Percentiles rank a stretch among this genome's conserved stretches.
phyloP scores from a whole-genome alignment of 129 eudicot genomes.

The Helianthus tuberosus region DNA sequence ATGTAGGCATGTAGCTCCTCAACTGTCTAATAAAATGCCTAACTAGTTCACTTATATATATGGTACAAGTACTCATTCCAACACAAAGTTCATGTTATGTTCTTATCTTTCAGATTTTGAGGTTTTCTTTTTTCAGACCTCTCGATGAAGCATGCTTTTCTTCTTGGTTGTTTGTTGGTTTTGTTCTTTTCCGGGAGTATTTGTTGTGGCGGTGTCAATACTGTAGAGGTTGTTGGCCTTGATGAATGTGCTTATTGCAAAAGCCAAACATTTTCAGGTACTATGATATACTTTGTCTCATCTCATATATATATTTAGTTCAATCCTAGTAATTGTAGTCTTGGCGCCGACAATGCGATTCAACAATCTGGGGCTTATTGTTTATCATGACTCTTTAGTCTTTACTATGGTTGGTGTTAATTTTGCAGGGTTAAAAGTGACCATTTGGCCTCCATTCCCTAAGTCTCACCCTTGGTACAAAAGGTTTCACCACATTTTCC shows the following conservation, averaged over 20 bases:
- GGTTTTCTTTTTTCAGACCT: neutral
- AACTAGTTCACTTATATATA: constrained; percentile 32
- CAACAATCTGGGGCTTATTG: neutral
- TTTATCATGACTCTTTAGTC: neutral
- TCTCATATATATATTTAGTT: neutral
- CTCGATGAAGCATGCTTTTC: constrained; percentile 13
- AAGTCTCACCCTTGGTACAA: constrained; percentile 40
- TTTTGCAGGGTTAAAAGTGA: constrained; percentile 63
- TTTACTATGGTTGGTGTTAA: neutral
- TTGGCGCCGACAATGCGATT: neutral
- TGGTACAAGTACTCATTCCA: constrained; percentile 29
- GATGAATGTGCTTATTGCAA: constrained; percentile 82
- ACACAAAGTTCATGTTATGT: constrained; percentile 29
- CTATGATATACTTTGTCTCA: neutral
- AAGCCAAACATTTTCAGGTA: constrained; percentile 78
- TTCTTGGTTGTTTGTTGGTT: constrained; percentile 42
- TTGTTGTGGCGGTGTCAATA: constrained; percentile 43
- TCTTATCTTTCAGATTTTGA: constrained; percentile 20
- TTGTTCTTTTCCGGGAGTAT: constrained; percentile 43
- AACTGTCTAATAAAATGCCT: neutral
- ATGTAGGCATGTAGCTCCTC: neutral
- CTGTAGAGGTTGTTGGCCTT: constrained; percentile 69
- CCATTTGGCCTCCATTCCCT: constrained; percentile 64
- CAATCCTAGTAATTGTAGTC: neutral
- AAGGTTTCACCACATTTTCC: constrained; percentile 38